Percentiles rank a stretch among this genome's conserved stretches.
phyloP scores from a whole-genome alignment of 208 protist species.

The Crithidia acanthocephali region DNA sequence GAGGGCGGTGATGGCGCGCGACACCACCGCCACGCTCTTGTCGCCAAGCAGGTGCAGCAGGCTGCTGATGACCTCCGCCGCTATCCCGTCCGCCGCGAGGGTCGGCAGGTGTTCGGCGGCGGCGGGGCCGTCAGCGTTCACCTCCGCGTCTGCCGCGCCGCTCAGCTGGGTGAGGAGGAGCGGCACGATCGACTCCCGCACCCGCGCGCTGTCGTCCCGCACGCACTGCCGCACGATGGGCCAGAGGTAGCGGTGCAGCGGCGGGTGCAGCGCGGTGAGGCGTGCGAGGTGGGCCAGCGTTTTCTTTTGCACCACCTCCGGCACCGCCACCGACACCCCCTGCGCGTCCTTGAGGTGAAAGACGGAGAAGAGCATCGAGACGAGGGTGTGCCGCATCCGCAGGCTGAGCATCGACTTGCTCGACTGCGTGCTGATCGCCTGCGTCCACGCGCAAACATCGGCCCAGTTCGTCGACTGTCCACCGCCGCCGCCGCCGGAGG shows the following conservation, averaged over 20 bases:
- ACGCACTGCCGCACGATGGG: conserved; percentile 67
- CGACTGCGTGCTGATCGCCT: conserved; percentile 39
- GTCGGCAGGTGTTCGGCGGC: conserved; percentile 1
- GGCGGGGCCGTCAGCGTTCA: not conserved
- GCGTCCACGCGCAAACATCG: conserved; percentile 43
- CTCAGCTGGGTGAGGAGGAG: conserved; percentile 72
- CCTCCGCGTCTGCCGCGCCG: conserved; percentile 12
- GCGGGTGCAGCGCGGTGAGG: conserved; percentile 55
- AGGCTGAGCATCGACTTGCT: conserved; percentile 55
- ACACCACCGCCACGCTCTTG: conserved; percentile 69
- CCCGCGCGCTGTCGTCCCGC: conserved; percentile 68
- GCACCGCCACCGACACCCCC: conserved; percentile 28
- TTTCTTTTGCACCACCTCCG: conserved; percentile 57
- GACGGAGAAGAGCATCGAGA: conserved; percentile 71
- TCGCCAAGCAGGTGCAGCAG: conserved; percentile 80
- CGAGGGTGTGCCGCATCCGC: conserved; percentile 52
- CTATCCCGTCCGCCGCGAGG: conserved; percentile 23
- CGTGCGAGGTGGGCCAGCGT: conserved; percentile 57
- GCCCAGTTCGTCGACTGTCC: conserved; percentile 17
- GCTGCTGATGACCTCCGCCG: conserved; percentile 63
- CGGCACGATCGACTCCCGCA: conserved; percentile 81
- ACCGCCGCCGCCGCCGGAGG: not conserved
- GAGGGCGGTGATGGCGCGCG: conserved; percentile 67
- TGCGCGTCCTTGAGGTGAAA: conserved; percentile 61
- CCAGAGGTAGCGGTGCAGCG: conserved; percentile 71